Percentiles rank a stretch among this genome's conserved stretches.
phyloP scores from a whole-genome alignment of 2,329 filamentous ascomycete species.

The Neofusicoccum sp. region DNA sequence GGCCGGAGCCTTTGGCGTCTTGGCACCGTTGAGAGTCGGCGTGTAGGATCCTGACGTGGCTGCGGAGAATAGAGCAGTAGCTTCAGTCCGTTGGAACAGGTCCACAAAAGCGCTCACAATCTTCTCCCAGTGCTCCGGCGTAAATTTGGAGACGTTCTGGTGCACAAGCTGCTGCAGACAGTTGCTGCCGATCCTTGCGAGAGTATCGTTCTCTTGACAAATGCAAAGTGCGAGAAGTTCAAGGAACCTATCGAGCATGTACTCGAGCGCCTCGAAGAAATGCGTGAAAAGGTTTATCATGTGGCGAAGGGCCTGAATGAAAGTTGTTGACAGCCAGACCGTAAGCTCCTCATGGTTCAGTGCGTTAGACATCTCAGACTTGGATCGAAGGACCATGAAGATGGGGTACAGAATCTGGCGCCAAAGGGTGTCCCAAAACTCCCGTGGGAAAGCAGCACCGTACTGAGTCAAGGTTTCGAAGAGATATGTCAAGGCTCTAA shows the following conservation, averaged over 20 bases:
- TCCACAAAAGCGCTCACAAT: conserved; percentile 96
- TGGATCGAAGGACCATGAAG: conserved; percentile 95
- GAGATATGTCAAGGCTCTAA: conserved; percentile 82
- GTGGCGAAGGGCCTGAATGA: conserved; percentile 97
- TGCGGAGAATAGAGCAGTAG: conserved; percentile 93
- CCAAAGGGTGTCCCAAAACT: conserved; percentile 99
- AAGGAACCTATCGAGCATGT: conserved; percentile 97
- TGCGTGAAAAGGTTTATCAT: conserved; percentile 99
- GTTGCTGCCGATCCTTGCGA: conserved; percentile 96
- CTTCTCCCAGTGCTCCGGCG: conserved; percentile 82
- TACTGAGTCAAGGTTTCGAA: conserved; percentile 91
- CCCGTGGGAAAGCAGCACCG: conserved; percentile 83
- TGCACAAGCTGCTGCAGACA: conserved; percentile 95
- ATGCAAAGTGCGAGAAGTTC: conserved; percentile 94
- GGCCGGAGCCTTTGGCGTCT: conserved; percentile 31
- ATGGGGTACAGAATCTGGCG: conserved; percentile 95
- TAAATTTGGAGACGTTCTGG: conserved; percentile 93
- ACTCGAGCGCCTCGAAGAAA: conserved; percentile 93
- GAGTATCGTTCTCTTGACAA: conserved; percentile 98
- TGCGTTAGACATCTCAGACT: conserved; percentile 93
- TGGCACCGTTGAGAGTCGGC: conserved; percentile 45
- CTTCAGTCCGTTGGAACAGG: conserved; percentile 90
- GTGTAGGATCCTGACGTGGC: conserved; percentile 50
- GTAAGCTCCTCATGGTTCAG: conserved; percentile 95
- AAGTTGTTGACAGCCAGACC: conserved; percentile 97